Evolutionary conservation across 208 protist species (phyloP).

Genomic region (Crithidia sp.): DNA sequence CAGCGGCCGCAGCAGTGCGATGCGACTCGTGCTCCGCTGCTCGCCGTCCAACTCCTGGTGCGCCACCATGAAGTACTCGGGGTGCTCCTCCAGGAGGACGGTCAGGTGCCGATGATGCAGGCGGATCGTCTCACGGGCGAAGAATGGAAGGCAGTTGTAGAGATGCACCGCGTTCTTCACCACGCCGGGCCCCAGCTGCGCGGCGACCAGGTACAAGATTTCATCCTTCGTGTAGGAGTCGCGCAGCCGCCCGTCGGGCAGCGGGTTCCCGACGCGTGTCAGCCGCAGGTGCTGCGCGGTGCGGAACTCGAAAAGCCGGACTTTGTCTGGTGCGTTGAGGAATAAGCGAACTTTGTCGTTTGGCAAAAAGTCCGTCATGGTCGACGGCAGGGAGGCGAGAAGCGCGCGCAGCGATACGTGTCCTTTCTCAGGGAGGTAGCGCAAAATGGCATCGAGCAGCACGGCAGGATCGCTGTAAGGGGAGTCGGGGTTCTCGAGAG

Average conservation of each 20-base stretch:
- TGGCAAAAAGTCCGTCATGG: constrained; percentile 55
- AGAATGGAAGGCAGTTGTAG: constrained; percentile 44
- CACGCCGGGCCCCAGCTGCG: constrained; percentile 37
- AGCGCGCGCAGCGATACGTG: constrained; percentile 52
- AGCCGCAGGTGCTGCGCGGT: constrained; percentile 45
- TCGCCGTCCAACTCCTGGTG: constrained; percentile 26
- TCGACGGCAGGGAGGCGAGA: constrained; percentile 36
- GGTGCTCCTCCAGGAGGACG: constrained; percentile 41
- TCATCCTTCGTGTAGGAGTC: constrained; percentile 54
- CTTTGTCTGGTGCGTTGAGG: constrained; percentile 39
- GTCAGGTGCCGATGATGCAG: constrained; percentile 27
- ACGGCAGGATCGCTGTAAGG: constrained; percentile 48
- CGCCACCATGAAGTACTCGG: constrained; percentile 55
- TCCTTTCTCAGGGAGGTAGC: constrained; percentile 45
- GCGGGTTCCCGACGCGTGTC: constrained; percentile 54
- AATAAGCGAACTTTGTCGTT: constrained; percentile 40
- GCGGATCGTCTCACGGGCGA: constrained; percentile 45
- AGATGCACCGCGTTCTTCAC: constrained; percentile 23
- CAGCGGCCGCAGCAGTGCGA: constrained; percentile 38
- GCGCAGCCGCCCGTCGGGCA: constrained; percentile 55
- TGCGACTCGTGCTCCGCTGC: constrained; percentile 12
- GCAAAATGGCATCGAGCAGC: constrained; percentile 47
- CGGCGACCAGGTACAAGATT: constrained; percentile 46
- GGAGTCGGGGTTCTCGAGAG: constrained; percentile 46
- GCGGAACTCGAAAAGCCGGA: constrained; percentile 72